Conservation (phyloP, 805 yeast species). For the Jamesozyma spencerorum region DNA sequence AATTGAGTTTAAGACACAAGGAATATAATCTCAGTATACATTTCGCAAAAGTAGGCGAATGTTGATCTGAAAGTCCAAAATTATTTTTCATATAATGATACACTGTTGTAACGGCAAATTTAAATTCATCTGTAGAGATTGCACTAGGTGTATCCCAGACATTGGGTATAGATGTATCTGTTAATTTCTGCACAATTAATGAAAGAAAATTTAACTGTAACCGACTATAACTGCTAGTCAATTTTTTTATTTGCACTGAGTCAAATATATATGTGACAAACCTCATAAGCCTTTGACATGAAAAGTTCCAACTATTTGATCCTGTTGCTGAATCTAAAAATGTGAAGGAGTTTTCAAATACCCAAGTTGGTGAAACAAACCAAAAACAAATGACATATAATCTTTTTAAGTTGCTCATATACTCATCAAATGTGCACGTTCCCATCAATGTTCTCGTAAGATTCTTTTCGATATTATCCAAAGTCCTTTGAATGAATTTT, state of each 20-base stretch:
- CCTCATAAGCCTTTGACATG: conserved; percentile 21
- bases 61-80: conserved; percentile 2
- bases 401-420: conserved; percentile 8
- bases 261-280: conserved; percentile 19
- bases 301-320: conserved; percentile 17
- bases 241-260: conserved; percentile 8
- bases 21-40: conserved; percentile 19
- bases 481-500: conserved; percentile 2
- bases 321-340: conserved; percentile 14
- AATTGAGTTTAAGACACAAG: conserved; percentile 4
- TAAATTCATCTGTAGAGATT: conserved; percentile 12
- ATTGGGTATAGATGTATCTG: conserved; percentile 4
- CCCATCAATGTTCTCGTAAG: conserved; percentile 11
- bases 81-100: conserved; percentile 10
- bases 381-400: conserved; percentile 19
- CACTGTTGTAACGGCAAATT: conserved; percentile 12
- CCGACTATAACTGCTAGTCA: conserved; percentile 3
- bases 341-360: conserved; percentile 11
- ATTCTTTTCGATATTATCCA: conserved; percentile 13
- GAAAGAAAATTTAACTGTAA: conserved; percentile 14
- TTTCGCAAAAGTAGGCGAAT: conserved; percentile 12
- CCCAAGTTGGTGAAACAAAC: conserved; percentile 12
- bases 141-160: conserved; percentile 1
- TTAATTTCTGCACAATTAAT: conserved; percentile 11
- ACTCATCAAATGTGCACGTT: conserved; percentile 6